phyloP scores from a whole-genome alignment of 352 stramenopile genomes.

The Phytopythium oedochilum region DNA sequence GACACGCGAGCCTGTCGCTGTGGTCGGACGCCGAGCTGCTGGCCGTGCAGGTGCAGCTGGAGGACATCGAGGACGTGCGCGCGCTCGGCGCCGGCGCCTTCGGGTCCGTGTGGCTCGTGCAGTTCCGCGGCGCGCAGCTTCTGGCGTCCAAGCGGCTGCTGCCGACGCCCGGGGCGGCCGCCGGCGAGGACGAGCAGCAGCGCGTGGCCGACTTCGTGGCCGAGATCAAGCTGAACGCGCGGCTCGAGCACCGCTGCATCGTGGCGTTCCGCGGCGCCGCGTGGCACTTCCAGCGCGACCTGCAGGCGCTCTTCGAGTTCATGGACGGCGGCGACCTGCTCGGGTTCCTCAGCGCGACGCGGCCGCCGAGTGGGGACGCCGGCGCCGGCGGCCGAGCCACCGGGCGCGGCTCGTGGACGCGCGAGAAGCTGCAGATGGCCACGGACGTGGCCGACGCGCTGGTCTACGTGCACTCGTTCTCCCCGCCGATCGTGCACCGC shows the following conservation, averaged over 20 bases:
- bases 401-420: background rate
- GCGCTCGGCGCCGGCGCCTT: conserved; percentile 75
- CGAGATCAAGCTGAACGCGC: conserved; percentile 6
- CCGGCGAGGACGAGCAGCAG: conserved; percentile 1
- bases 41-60: conserved; percentile 16
- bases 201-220: background rate
- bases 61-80: conserved; percentile 30
- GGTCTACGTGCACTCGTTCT: conserved; percentile 18
- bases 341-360: conserved; percentile 6
- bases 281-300: conserved; percentile 7
- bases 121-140: conserved; percentile 25
- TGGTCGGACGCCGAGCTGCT: conserved; percentile 22
- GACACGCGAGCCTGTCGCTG: background rate
- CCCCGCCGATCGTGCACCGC: conserved; percentile 7
- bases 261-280: conserved; percentile 2
- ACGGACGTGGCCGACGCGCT: conserved; percentile 20
- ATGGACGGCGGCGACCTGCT: conserved; percentile 11
- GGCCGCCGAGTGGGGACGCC: background rate
- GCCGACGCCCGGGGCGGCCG: no score
- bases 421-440: conserved; percentile 12
- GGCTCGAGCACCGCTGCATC: conserved; percentile 1
- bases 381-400: background rate
- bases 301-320: conserved; percentile 5
- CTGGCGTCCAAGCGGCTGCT: conserved; percentile 3
- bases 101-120: conserved; percentile 77